Percentiles rank a stretch among this genome's conserved stretches.
Evolutionary conservation across 2,329 filamentous ascomycete genomes (phyloP).

Genomic region (Elsinoe arachidis): DNA sequence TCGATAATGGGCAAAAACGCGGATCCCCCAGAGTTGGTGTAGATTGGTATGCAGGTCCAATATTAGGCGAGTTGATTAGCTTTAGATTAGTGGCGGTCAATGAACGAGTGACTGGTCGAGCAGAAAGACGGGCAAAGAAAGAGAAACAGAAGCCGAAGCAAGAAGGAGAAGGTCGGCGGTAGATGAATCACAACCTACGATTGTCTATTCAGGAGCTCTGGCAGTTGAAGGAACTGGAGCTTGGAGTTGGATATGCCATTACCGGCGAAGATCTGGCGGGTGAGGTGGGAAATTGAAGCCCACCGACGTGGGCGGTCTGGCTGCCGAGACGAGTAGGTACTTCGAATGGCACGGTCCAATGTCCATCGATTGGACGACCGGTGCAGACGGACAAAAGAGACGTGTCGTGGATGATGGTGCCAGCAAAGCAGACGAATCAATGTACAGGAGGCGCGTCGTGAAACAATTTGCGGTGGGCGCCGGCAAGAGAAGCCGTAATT

Average conservation of each 20-base stretch:
- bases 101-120: conserved; percentile 8
- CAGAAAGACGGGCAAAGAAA: not conserved
- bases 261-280: conserved; percentile 11
- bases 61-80: conserved; percentile 12
- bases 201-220: conserved; percentile 3
- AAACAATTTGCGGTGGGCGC: conserved; percentile 4
- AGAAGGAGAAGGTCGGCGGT: conserved; percentile 7
- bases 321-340: conserved; percentile 8
- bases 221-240: conserved; percentile 7
- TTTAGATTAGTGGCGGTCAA: conserved; percentile 10
- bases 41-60: conserved; percentile 12
- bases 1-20: conserved; percentile 9
- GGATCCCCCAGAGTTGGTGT: conserved; percentile 4
- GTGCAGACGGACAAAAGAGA: not conserved
- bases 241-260: conserved; percentile 8
- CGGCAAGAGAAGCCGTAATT: not conserved
- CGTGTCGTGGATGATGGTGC: not conserved
- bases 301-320: conserved; percentile 4
- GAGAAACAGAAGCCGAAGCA: conserved; percentile 7
- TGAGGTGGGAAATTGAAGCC: conserved; percentile 11
- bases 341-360: not conserved
- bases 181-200: conserved; percentile 9
- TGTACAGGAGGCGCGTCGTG: conserved; percentile 10
- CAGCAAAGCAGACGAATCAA: conserved; percentile 12
- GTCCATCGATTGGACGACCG: conserved; percentile 6